These are phyloP conservation scores for Starmerella gropengiesseri DNA, from an alignment of 805 yeast genomes.

Conservation along the genomic window DNA sequence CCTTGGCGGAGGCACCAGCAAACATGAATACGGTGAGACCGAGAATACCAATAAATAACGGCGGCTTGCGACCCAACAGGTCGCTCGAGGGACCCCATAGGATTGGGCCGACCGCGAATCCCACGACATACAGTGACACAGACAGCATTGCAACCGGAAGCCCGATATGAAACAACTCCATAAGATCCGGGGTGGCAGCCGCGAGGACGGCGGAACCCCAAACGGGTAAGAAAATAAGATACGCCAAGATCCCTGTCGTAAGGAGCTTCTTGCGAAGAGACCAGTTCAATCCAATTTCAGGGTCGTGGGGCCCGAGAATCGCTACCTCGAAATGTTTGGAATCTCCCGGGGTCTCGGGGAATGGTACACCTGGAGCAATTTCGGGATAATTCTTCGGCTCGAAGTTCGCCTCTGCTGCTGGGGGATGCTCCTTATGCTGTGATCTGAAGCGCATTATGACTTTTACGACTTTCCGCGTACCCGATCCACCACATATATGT, in stretches of 20 bases:
- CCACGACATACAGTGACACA: slow-evolving; percentile 74
- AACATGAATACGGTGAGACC: slow-evolving; percentile 52
- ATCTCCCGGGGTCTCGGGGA: slow-evolving; percentile 14
- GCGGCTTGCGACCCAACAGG: slow-evolving; percentile 56
- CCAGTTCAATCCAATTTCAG: slow-evolving; percentile 75
- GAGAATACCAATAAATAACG: slow-evolving; percentile 46
- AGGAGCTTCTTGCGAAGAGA: slow-evolving; percentile 37
- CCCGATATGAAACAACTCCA: slow-evolving; percentile 48
- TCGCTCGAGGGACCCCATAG: slow-evolving; percentile 87
- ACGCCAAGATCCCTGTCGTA: slow-evolving; percentile 39
- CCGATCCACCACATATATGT: too few relatives aligned
- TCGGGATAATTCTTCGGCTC: too few relatives aligned
- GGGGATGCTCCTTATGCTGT: too few relatives aligned
- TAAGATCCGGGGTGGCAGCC: slow-evolving; percentile 42
- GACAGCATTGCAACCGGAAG: slow-evolving; percentile 61
- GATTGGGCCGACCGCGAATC: slow-evolving; percentile 88
- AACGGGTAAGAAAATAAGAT: slow-evolving; percentile 42
- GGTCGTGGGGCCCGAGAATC: slow-evolving; percentile 71
- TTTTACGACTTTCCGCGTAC: too few relatives aligned
- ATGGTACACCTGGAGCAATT: background rate
- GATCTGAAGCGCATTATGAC: too few relatives aligned
- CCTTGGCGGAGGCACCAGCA: slow-evolving; percentile 68
- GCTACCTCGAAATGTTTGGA: slow-evolving; percentile 46
- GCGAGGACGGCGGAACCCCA: slow-evolving; percentile 83
- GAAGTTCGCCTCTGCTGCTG: too few relatives aligned